Percentiles rank a stretch among this genome's conserved stretches.
These are phyloP conservation scores for Cystobasidium sp. DNA, from an alignment of 1,284 basidiomycete species.

Conservation along the genomic window DNA sequence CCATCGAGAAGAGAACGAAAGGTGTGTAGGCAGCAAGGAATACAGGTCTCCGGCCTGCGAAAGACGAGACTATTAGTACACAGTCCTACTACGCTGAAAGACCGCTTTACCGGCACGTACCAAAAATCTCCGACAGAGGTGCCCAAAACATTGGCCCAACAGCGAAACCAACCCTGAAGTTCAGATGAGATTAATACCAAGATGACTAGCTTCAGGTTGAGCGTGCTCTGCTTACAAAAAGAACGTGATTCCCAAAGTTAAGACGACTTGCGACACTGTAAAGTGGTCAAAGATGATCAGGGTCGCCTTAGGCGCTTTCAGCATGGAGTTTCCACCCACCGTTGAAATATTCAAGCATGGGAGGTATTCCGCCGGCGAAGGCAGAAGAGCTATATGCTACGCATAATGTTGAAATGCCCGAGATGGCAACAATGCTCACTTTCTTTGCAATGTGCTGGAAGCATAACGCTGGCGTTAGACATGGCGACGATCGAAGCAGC, in stretches of 20 bases:
- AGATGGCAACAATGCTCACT: conserved; percentile 18
- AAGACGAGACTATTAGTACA: neutral
- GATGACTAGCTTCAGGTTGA: neutral
- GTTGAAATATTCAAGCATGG: conserved; percentile 32
- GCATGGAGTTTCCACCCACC: neutral
- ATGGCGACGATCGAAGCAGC: neutral
- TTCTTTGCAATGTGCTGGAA: conserved; percentile 1
- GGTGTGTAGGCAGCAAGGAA: conserved; percentile 65
- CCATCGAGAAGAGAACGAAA: conserved; percentile 68
- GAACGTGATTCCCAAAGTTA: conserved; percentile 53
- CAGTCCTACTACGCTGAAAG: neutral
- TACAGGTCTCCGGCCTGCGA: conserved; percentile 61
- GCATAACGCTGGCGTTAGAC: neutral
- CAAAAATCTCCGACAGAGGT: conserved; percentile 67
- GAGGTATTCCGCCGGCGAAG: conserved; percentile 46
- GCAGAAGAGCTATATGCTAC: conserved; percentile 61
- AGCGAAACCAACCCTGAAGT: conserved; percentile 55
- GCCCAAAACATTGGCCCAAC: conserved; percentile 60
- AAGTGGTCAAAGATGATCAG: conserved; percentile 49
- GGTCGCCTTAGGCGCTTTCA: neutral
- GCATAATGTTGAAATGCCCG: conserved; percentile 62
- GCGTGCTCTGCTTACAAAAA: conserved; percentile 61
- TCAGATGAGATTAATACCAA: neutral
- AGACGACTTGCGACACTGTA: conserved; percentile 56
- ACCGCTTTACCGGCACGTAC: neutral